phyloP scores from a whole-genome alignment of 257 asterid species.

The Schizonepeta tenuifolia region DNA sequence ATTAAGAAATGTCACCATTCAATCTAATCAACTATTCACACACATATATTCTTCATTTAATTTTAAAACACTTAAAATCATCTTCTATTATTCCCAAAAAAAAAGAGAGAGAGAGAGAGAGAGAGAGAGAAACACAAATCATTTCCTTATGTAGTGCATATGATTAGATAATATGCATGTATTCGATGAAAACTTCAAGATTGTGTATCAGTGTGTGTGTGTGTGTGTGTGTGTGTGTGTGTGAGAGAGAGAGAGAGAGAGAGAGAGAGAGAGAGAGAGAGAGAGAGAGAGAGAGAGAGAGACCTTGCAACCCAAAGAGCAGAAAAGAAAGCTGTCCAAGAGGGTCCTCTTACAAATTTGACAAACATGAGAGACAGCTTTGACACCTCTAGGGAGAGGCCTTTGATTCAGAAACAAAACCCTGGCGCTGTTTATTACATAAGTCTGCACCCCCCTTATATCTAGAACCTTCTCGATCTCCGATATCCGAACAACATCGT shows the following conservation, averaged over 20 bases:
- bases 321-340: constrained; percentile 75
- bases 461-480: constrained; percentile 81
- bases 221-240: background rate
- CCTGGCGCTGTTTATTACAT: constrained; percentile 89
- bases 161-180: background rate
- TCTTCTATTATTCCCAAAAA: too few relatives aligned
- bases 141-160: too few relatives aligned
- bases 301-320: constrained; percentile 97
- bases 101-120: too few relatives aligned
- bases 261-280: background rate
- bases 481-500: constrained; percentile 88
- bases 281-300: constrained; percentile 20
- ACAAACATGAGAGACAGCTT: constrained; percentile 73
- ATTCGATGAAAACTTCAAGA: background rate
- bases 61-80: too few relatives aligned
- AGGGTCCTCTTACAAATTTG: constrained; percentile 80
- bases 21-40: background rate
- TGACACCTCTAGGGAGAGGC: constrained; percentile 80
- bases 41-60: too few relatives aligned
- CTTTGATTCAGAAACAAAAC: constrained; percentile 87
- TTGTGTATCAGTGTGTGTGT: background rate
- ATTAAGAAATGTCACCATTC: constrained; percentile 22
- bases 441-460: constrained; percentile 82
- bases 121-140: too few relatives aligned
- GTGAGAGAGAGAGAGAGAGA: constrained; percentile 3